A percentile compares a stretch with the other conserved stretches of the same genome.
phyloP scores from a whole-genome alignment of 2,329 filamentous ascomycete species.

The Apiospora saccharicola region DNA sequence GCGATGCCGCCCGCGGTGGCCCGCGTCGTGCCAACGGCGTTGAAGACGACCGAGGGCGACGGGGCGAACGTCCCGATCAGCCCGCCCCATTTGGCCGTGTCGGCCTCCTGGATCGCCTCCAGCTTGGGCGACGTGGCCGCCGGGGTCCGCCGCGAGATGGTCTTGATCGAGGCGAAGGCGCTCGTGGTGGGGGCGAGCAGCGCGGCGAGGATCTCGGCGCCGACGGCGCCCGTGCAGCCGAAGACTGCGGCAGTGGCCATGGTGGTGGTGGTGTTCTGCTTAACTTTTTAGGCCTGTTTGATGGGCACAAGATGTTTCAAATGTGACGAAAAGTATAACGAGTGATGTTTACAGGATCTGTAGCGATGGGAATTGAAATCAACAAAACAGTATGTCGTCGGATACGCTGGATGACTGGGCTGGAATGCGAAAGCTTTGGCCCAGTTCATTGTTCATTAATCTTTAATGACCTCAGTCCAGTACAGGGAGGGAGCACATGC shows the following conservation, averaged over 20 bases:
- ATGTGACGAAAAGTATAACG: no score
- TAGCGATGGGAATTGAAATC: neutral
- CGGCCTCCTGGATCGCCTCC: constrained; percentile 69
- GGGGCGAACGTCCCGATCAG: constrained; percentile 64
- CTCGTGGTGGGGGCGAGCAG: constrained; percentile 61
- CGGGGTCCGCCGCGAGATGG: constrained; percentile 72
- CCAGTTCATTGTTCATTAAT: neutral
- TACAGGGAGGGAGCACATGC: neutral
- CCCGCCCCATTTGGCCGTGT: constrained; percentile 73
- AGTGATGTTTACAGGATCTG: neutral
- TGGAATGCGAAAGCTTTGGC: neutral
- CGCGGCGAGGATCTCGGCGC: constrained; percentile 74
- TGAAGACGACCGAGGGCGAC: constrained; percentile 72
- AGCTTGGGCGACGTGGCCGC: constrained; percentile 64
- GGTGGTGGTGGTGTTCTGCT: neutral
- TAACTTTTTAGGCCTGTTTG: neutral
- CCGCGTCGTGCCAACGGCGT: constrained; percentile 81
- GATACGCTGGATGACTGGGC: neutral
- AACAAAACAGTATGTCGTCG: neutral
- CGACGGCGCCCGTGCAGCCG: constrained; percentile 73
- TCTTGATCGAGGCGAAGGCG: constrained; percentile 62
- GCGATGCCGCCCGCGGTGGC: constrained; percentile 77
- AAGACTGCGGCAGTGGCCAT: constrained; percentile 63
- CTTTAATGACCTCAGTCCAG: neutral
- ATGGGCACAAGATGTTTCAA: neutral